A percentile compares a stretch with the other conserved stretches of the same genome.
These are phyloP conservation scores for Alternaria triticimaculans DNA, from an alignment of 2,329 filamentous ascomycete species.

Conservation along the genomic window DNA sequence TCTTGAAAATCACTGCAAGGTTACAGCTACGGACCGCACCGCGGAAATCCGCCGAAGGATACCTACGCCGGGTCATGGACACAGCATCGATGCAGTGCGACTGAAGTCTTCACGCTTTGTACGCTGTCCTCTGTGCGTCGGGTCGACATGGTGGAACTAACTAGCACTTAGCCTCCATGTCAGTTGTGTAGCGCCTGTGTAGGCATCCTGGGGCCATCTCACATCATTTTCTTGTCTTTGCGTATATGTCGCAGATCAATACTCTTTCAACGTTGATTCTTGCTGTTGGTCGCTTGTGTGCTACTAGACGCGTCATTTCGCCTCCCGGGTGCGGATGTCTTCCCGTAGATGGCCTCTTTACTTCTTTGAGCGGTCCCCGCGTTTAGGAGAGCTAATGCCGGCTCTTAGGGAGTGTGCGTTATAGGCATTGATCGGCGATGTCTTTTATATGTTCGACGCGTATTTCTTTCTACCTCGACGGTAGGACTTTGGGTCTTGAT, in stretches of 20 bases:
- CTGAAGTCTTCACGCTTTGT: constrained; percentile 20
- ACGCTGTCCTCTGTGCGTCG: constrained; percentile 16
- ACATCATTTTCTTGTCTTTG: background rate
- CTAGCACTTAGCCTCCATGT: background rate
- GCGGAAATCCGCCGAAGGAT: constrained; percentile 4
- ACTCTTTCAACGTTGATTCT: background rate
- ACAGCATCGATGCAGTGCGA: constrained; percentile 15
- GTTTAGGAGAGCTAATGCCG: constrained; percentile 5
- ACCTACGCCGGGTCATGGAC: constrained; percentile 10
- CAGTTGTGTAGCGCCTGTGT: background rate
- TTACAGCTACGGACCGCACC: constrained; percentile 11
- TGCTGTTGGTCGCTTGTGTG: background rate
- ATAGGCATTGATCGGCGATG: background rate
- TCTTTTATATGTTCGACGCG: background rate
- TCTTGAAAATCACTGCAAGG: background rate
- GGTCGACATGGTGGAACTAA: background rate
- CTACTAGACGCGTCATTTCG: constrained; percentile 9
- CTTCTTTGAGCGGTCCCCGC: constrained; percentile 18
- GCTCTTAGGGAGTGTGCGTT: background rate
- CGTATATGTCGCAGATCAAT: background rate
- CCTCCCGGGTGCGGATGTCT: constrained; percentile 10
- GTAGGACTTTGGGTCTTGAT: no score
- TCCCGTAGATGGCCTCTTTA: constrained; percentile 7
- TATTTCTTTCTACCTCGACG: background rate
- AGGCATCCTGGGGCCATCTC: background rate